Percentiles rank a stretch among this genome's conserved stretches.
Evolutionary conservation across 176 grass and related monocot species (phyloP).

Genomic region (Secale cereale): DNA sequence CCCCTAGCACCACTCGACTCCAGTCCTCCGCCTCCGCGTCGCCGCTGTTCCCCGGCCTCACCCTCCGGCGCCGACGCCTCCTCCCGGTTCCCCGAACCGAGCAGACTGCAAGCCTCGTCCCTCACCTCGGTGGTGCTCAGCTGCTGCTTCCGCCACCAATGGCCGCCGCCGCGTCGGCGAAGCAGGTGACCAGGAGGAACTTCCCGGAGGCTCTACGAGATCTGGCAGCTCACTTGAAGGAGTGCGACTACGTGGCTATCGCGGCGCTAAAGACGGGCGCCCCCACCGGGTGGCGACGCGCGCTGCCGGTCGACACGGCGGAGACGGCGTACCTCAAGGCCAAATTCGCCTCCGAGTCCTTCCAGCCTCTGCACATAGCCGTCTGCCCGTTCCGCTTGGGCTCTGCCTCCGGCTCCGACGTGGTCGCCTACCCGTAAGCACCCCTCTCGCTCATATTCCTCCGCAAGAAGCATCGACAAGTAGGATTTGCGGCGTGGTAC

Average conservation of each 20-base stretch:
- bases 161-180: conserved; percentile 34
- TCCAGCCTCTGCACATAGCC: conserved; percentile 70
- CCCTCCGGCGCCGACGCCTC: too few species aligned
- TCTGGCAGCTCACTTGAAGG: conserved; percentile 40
- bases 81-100: background rate
- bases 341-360: conserved; percentile 78
- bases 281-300: conserved; percentile 49
- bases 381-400: conserved; percentile 68
- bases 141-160: conserved; percentile 21
- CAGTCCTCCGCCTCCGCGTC: too few species aligned
- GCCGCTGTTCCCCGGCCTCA: background rate
- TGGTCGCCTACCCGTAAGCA: conserved; percentile 73
- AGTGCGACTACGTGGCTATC: conserved; percentile 68
- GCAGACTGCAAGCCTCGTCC: background rate
- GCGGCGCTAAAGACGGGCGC: conserved; percentile 43
- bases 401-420: conserved; percentile 30
- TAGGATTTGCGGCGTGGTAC: background rate
- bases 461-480: background rate
- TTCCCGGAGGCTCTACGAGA: conserved; percentile 57
- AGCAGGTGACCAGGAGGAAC: conserved; percentile 75
- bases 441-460: background rate
- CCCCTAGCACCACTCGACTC: background rate
- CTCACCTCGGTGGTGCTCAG: background rate
- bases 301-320: conserved; percentile 61
- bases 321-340: conserved; percentile 87